Percentiles rank a stretch among this genome's conserved stretches.
phyloP scores from a whole-genome alignment of 441 rosid species.

The Dalechampia spathulata region DNA sequence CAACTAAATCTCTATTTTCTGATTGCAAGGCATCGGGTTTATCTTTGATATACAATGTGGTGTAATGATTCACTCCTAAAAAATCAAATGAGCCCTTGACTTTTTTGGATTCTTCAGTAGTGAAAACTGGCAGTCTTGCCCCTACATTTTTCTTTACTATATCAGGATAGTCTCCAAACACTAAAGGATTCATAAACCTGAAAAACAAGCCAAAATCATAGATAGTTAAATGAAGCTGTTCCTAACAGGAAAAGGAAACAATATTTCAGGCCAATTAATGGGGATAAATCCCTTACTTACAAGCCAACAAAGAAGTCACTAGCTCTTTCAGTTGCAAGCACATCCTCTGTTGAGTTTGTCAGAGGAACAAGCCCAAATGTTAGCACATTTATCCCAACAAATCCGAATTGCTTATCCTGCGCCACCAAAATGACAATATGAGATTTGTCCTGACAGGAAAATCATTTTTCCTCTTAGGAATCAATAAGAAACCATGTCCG shows the following conservation, averaged over 20 bases:
- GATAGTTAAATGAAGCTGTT: neutral
- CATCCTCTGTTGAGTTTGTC: constrained; percentile 45
- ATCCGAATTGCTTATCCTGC: constrained; percentile 58
- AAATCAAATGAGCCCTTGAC: constrained; percentile 61
- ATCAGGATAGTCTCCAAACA: constrained; percentile 64
- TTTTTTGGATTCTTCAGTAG: constrained; percentile 32
- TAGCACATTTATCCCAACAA: constrained; percentile 40
- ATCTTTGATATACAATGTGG: constrained; percentile 20
- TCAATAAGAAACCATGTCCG: too few relatives aligned
- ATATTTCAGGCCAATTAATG: neutral
- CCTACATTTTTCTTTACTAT: constrained; percentile 51
- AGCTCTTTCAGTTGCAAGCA: constrained; percentile 44
- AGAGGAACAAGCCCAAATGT: constrained; percentile 28
- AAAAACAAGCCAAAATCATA: neutral
- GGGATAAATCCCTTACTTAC: constrained; percentile 25
- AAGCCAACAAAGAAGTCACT: constrained; percentile 45
- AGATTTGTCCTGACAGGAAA: too few relatives aligned
- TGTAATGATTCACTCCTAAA: constrained; percentile 49
- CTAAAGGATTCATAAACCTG: constrained; percentile 54
- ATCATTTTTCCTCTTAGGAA: too few relatives aligned
- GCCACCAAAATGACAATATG: too few relatives aligned
- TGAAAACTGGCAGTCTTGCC: constrained; percentile 49
- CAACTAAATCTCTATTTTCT: constrained; percentile 30
- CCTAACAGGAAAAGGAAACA: neutral
- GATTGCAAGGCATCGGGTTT: constrained; percentile 14